Evolutionary conservation across 2,329 filamentous ascomycete species (phyloP), one percentile per base, ranked within the genome.

Genomic region (Penicillium sp.): DNA sequence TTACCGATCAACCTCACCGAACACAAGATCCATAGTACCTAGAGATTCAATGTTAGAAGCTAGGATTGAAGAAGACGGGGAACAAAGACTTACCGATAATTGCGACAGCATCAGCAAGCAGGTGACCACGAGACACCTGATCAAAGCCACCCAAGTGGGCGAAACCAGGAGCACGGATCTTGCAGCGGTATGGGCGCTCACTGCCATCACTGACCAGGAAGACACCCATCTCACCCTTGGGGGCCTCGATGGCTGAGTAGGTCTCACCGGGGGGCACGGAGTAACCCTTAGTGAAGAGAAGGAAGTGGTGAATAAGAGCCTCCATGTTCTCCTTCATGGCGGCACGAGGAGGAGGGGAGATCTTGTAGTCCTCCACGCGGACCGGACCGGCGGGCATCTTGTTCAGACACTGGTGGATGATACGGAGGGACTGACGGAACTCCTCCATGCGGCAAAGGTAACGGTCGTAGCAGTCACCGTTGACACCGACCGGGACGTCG

Each of bases 251-350:
- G 59, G 89, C 93, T 45, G 88, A 92, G 82, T 99, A 99, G 6
- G 94, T 99, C 82, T 99, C 94, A 60, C 94, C 95, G 8, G 95
- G 94, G 41, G 94, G 94, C 4, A 99, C 94, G 42, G 91, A 85
- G 77, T 99, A 99, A 56, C 94, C 94, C 84, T 99, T 99, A 75
- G 92, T 97, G 82, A 93, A 99, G 51, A 99, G 86, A 63, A 99
- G 80, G 84, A 99, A 99, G 82, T 99, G 94, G 80, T 99, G 94
- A 73, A 99, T 99, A 41, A 99, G 85, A 38, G 94, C 92, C 80
- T 99, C 94, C 95, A 99, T 99, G 82, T 99, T 99, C 85, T 99
- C 94, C 85, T 99, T 99, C 94, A 99, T 99, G 70, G 94, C 94
- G 42, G 90, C 83, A 70, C 94, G 87, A n/a, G 94, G 95, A 59